Conservation (phyloP, 148 eudicot genomes). For the Pharnaceum exiguum region DNA sequence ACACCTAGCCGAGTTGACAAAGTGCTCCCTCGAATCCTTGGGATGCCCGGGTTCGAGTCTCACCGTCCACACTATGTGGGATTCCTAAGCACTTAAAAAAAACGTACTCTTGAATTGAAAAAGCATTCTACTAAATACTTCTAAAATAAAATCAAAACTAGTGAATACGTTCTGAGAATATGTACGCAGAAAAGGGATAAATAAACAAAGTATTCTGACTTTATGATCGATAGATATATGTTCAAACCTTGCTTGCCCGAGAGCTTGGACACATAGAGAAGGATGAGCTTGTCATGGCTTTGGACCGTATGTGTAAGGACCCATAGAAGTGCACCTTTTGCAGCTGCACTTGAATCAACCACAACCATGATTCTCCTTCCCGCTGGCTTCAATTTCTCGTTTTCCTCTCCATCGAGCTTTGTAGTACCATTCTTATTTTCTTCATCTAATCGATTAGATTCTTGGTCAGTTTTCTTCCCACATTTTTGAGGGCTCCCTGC, state of each 20-base stretch:
- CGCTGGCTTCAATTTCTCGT: slow-evolving; percentile 11
- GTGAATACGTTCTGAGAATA: too few relatives aligned
- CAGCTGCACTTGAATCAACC: slow-evolving; percentile 63
- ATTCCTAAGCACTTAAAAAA: too few relatives aligned
- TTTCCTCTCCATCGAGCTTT: slow-evolving; percentile 1
- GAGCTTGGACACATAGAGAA: slow-evolving; percentile 57
- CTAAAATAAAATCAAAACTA: too few relatives aligned
- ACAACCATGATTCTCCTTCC: slow-evolving; percentile 77
- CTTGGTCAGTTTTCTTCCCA: slow-evolving; percentile 9
- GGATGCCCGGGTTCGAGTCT: too few relatives aligned
- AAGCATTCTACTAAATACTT: not conserved
- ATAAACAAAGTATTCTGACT: not conserved
- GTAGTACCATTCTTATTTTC: not conserved
- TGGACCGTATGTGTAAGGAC: slow-evolving; percentile 73
- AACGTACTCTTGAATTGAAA: too few relatives aligned
- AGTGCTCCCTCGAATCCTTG: too few relatives aligned
- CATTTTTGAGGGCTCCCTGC: slow-evolving; percentile 7
- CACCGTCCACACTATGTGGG: too few relatives aligned
- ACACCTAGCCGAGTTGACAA: too few relatives aligned
- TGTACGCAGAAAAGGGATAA: too few relatives aligned
- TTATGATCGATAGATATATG: not conserved
- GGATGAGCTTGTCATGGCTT: slow-evolving; percentile 51
- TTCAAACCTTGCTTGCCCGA: slow-evolving; percentile 34
- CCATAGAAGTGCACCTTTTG: slow-evolving; percentile 77
- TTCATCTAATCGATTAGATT: slow-evolving; percentile 8